A percentile compares a stretch with the other conserved stretches of the same genome.
Conservation (phyloP, 805 yeast genomes). For the Lipomyces lipofer region DNA sequence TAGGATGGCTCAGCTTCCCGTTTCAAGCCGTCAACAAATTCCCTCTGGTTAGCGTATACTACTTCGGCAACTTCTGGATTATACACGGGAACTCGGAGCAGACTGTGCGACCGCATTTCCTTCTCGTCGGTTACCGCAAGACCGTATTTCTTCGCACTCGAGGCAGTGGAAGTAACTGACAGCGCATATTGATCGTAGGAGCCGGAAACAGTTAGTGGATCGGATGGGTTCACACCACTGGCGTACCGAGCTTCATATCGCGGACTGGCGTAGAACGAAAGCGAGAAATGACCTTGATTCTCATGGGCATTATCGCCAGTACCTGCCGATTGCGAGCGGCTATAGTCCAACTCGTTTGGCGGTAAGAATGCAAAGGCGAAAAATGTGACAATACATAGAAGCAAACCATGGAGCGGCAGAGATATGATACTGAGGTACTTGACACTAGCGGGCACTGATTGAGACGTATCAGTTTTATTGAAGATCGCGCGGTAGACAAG, state of each 20-base stretch:
- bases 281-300: conserved; percentile 13
- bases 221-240: conserved; percentile 7
- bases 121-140: background rate
- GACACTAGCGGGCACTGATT: conserved; percentile 3
- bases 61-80: no score
- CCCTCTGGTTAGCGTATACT: no score
- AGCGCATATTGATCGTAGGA: background rate
- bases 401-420: conserved; percentile 8
- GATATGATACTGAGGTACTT: conserved; percentile 11
- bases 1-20: background rate
- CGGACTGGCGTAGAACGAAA: conserved; percentile 26
- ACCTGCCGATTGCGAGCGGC: background rate
- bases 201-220: no score
- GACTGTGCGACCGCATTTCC: background rate
- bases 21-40: background rate
- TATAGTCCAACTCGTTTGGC: background rate
- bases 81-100: background rate
- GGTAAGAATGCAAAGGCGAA: conserved; percentile 9
- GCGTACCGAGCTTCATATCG: conserved; percentile 26
- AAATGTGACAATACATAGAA: conserved; percentile 14
- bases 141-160: background rate
- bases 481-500: conserved; percentile 6
- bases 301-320: background rate
- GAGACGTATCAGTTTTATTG: no score
- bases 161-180: background rate